Evolutionary conservation across 2,329 filamentous ascomycete genomes (phyloP).

Genomic region (Alternaria sp.): DNA sequence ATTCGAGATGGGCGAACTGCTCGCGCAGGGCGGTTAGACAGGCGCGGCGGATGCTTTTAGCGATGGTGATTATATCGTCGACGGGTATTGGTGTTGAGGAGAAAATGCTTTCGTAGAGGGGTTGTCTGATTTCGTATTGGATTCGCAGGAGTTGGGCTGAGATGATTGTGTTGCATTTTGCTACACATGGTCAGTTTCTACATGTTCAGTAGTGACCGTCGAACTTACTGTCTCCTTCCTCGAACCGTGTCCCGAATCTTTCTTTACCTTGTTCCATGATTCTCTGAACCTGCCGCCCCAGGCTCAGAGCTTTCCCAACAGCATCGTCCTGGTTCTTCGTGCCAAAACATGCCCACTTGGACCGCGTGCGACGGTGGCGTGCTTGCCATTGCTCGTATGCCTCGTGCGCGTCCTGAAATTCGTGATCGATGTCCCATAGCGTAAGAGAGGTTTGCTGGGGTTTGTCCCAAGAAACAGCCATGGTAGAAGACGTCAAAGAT

Average conservation of each 20-base stretch:
- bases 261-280: constrained; percentile 41
- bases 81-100: constrained; percentile 35
- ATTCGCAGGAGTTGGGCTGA: constrained; percentile 45
- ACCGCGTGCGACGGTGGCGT: constrained; percentile 30
- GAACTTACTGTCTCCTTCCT: constrained; percentile 45
- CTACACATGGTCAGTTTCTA: constrained; percentile 34
- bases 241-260: constrained; percentile 41
- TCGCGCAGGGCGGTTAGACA: constrained; percentile 43
- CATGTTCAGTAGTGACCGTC: not conserved
- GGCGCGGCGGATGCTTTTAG: constrained; percentile 44
- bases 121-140: constrained; percentile 46
- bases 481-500: constrained; percentile 24
- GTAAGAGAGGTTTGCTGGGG: constrained; percentile 43
- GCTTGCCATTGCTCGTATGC: constrained; percentile 45
- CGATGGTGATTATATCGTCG: constrained; percentile 43
- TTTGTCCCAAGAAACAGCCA: constrained; percentile 38
- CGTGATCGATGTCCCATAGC: constrained; percentile 50
- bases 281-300: constrained; percentile 40
- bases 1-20: constrained; percentile 39
- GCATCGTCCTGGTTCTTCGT: constrained; percentile 38
- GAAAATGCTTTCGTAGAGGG: constrained; percentile 41
- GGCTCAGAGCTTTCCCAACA: constrained; percentile 37
- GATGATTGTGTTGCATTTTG: constrained; percentile 43
- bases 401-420: constrained; percentile 47
- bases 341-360: constrained; percentile 40